Base-by-base conservation (phyloP, 169 alveolate genomes). In the Amoebophrya sp. region DNA sequence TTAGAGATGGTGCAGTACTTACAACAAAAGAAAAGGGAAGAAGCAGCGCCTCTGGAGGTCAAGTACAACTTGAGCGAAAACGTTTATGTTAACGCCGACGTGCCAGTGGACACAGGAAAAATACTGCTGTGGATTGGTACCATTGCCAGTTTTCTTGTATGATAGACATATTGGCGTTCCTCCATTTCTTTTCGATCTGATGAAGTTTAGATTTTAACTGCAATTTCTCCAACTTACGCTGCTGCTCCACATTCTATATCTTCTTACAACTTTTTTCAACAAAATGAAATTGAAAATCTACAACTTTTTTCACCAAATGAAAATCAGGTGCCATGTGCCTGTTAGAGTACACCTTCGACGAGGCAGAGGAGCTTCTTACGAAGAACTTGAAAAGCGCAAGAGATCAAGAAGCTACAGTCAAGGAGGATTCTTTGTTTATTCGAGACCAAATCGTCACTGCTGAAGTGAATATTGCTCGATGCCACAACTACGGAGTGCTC, bases 401-500 rank as follows among this genome's bases (percentile, higher is more conserved):
- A 36, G 33, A 6, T 29, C 83, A 65, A 36, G 39, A 65, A 36
- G 83, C 2, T 0, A 26, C n/a, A 6, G 33, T 12, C 83, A 65
- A 6, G 2, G 83, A 65, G 83, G 83, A 65, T 6, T 29, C 36
- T 1, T 10, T 1, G 83, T 65, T 65, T 65, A 18, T 26, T 29
- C 83, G 83, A 10, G 83, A 65, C 83, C 83, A 65, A 18, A 65
- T 65, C 83, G 33, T 26, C 83, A 65, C 83, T 26, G n/a, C 83
- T 36, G 83, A 65, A 36, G 83, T 65, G 83, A 65, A 65, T 26
- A 65, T 65, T 36, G 83, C 83, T 10, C 2, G 83, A 18, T 65
- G 83, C 26, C 83, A 65, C 83, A 65, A 65, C 83, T 65, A 65
- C 83, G 83, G 83, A 29, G 83, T 65, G 33, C 83, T 65, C 36